Base-by-base conservation (phyloP, 176 grass and related monocot genomes). In the Cenchrus americanus region DNA sequence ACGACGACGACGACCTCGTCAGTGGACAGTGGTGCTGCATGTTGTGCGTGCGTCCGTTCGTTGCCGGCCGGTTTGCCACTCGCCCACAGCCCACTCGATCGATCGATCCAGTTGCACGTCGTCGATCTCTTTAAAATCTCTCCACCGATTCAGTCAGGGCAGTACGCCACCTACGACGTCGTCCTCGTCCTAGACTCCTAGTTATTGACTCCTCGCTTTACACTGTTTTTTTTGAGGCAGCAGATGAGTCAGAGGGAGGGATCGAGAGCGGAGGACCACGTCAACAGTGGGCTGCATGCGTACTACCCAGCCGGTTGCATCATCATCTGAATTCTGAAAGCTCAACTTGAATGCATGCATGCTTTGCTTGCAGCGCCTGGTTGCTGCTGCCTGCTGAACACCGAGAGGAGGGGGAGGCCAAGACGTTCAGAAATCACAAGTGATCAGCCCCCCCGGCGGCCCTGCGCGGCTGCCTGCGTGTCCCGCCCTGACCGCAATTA, bases 261-360 rank as follows among this genome's bases (percentile, higher is more conserved):
- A 34, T n/a, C n/a, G 32, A 4, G 34, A 37, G 22, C 8, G 14
- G 59, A 76, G 83, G 82, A 89, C 82, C 82, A 81, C 70, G 7
- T 1, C 18, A 23, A 22, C 10, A 76, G 49, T 5, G 74, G 17
- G 26, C 21, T 53, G 34, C 55, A 5, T 51, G 50, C 24, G 48
- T 19, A 32, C 34, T 19, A 32, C 34, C 0, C 34, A 3, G 65
- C 41, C 22, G 6, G 30, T 57, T 75, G 87, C 71, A 48, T 76
- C 83, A 40, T 71, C 27, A 30, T 30, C 27, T 30, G 27, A 30
- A 30, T 30, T 30, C 27, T 81, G 51, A 59, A 59, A 82, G 71
- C 58, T 63, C 59, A 49, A 32, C 67, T 19, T 42, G 80, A 79
- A 88, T 84, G 48, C 47, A 15, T 23, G 43, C 43, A 54, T 17